Percentiles rank a stretch among this genome's conserved stretches.
These are phyloP conservation scores for Testicularia cyperi DNA, from an alignment of 1,284 basidiomycete species.

Conservation along the genomic window DNA sequence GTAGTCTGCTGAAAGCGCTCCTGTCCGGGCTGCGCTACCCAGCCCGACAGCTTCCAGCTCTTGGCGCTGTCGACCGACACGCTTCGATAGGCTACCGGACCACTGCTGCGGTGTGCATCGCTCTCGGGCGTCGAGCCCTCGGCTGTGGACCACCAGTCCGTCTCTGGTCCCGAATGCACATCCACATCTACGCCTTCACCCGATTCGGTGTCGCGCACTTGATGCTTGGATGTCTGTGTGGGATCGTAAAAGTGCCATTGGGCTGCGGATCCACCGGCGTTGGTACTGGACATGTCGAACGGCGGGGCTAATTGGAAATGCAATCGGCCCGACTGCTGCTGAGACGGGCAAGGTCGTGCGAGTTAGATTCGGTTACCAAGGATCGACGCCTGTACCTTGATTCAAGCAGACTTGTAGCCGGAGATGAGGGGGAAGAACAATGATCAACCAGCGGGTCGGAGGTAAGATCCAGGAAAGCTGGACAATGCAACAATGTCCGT, in stretches of 20 bases:
- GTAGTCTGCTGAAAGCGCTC: slow-evolving; percentile 32
- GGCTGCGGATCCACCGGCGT: background rate
- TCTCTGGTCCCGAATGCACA: slow-evolving; percentile 7
- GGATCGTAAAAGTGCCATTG: slow-evolving; percentile 27
- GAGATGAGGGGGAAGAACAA: too few species aligned
- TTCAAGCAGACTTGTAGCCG: too few species aligned
- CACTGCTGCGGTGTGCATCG: slow-evolving; percentile 14
- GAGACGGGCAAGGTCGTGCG: too few species aligned
- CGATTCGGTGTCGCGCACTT: background rate
- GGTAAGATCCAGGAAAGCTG: too few species aligned
- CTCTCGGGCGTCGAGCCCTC: slow-evolving; percentile 14
- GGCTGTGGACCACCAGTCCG: slow-evolving; percentile 32
- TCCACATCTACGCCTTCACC: background rate
- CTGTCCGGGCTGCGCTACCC: slow-evolving; percentile 4
- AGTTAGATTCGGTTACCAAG: too few species aligned
- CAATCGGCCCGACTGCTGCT: too few species aligned
- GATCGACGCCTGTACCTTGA: too few species aligned
- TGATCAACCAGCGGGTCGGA: too few species aligned
- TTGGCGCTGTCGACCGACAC: background rate
- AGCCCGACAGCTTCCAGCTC: slow-evolving; percentile 8
- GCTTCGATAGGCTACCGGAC: slow-evolving; percentile 11
- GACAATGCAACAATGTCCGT: too few species aligned
- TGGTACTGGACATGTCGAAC: background rate
- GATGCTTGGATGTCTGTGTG: slow-evolving; percentile 5
- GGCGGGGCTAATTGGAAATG: too few species aligned